Evolutionary conservation across 2,329 filamentous ascomycete species (phyloP).

Genomic region (Nigrograna mackinnonii): DNA sequence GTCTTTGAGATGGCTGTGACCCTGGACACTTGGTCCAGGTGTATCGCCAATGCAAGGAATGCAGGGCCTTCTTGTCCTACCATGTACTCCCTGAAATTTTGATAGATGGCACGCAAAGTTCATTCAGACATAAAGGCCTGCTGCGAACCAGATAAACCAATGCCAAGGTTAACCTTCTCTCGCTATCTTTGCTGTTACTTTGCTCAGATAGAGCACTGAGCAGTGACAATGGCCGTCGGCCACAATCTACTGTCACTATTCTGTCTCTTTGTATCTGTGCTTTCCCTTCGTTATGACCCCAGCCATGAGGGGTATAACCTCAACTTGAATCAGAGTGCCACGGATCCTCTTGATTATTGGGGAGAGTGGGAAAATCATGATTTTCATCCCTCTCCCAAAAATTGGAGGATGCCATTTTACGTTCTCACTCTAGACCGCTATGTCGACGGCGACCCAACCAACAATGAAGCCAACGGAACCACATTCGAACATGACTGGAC

Average conservation of each 20-base stretch:
- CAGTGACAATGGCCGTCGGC: slow-evolving; percentile 17
- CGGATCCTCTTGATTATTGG: slow-evolving; percentile 60
- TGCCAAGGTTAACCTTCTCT: slow-evolving; percentile 10
- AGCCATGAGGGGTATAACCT: slow-evolving; percentile 60
- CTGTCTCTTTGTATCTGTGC: slow-evolving; percentile 13
- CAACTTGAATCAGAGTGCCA: slow-evolving; percentile 62
- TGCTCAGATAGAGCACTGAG: slow-evolving; percentile 9
- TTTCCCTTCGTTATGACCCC: slow-evolving; percentile 49
- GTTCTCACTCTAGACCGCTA: slow-evolving; percentile 67
- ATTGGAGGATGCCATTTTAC: slow-evolving; percentile 70
- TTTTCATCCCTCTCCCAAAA: slow-evolving; percentile 59
- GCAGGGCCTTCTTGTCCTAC: slow-evolving; percentile 11
- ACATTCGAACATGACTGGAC: slow-evolving; percentile 63
- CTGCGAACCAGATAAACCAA: not conserved
- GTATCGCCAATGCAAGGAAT: no score
- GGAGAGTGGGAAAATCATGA: slow-evolving; percentile 58
- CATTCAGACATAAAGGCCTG: slow-evolving; percentile 11
- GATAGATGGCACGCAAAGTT: slow-evolving; percentile 11
- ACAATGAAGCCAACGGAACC: slow-evolving; percentile 66
- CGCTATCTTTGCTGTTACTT: slow-evolving; percentile 4
- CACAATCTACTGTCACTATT: slow-evolving; percentile 14
- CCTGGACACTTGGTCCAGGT: no score
- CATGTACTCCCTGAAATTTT: slow-evolving; percentile 11
- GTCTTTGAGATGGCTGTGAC: no score
- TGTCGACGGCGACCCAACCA: slow-evolving; percentile 63